These are phyloP conservation scores for Talaromyces marneffei DNA, from an alignment of 2,329 filamentous ascomycete genomes.

Conservation along the genomic window DNA sequence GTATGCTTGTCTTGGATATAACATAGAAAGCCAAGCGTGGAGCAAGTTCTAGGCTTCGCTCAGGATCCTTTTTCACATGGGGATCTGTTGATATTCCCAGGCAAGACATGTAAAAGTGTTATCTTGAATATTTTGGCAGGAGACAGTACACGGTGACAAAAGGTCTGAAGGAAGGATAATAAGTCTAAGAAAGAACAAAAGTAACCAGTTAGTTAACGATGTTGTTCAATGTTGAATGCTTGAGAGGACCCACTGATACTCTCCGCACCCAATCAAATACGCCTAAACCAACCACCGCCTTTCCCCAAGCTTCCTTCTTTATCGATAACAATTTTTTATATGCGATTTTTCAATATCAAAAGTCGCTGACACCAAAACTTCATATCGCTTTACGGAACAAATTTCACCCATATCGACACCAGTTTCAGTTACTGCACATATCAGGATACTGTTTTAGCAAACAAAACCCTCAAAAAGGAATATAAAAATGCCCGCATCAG, in stretches of 20 bases:
- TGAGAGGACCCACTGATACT: neutral
- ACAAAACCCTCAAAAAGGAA: neutral
- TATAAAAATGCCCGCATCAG: conserved; percentile 32
- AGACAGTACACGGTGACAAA: no score
- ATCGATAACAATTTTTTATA: conserved; percentile 15
- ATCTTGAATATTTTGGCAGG: no score
- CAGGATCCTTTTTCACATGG: no score
- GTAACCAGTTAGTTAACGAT: no score
- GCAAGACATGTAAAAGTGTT: no score
- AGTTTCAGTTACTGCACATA: neutral
- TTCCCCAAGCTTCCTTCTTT: conserved; percentile 6
- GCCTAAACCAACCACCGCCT: neutral
- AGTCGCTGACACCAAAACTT: neutral
- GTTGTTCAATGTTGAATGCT: neutral
- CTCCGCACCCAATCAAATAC: neutral
- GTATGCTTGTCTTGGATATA: neutral
- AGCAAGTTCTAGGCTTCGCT: neutral
- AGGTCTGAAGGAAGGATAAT: no score
- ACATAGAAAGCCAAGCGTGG: no score
- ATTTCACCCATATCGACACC: neutral
- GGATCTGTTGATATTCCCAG: neutral
- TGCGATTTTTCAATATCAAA: conserved; percentile 4
- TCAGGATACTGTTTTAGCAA: no score
- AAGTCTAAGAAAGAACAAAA: no score
- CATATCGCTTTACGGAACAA: neutral